Conservation (phyloP, 2,329 filamentous ascomycete genomes). For the Rutstroemia sp. region DNA sequence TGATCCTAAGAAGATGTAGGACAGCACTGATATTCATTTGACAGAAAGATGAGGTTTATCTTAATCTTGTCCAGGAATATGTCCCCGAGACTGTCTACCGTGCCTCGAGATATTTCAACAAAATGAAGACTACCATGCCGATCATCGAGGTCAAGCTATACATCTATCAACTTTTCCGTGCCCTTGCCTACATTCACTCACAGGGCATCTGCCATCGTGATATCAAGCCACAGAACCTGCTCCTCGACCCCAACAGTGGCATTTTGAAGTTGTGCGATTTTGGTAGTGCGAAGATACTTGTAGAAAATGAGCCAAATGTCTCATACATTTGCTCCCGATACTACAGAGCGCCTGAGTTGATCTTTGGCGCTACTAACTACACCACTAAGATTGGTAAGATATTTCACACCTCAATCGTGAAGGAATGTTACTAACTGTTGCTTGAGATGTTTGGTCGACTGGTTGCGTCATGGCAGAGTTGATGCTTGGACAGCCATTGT, state of each 20-base stretch:
- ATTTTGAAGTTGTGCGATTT: conserved; percentile 98
- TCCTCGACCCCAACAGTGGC: conserved; percentile 84
- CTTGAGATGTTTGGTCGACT: conserved; percentile 93
- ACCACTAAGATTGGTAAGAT: conserved; percentile 96
- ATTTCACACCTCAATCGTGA: conserved; percentile 9
- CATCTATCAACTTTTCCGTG: conserved; percentile 98
- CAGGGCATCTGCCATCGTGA: conserved; percentile 98
- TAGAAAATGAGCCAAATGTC: conserved; percentile 98
- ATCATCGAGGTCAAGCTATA: conserved; percentile 98
- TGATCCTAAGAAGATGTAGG: conserved; percentile 11
- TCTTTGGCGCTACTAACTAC: conserved; percentile 98
- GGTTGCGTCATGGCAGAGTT: conserved; percentile 99
- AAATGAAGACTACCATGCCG: conserved; percentile 99
- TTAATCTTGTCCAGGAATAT: conserved; percentile 96
- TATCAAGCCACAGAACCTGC: conserved; percentile 97
- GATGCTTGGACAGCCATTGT: conserved; percentile 96
- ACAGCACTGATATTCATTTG: conserved; percentile 12
- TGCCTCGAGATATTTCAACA: conserved; percentile 98
- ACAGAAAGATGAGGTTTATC: conserved; percentile 96
- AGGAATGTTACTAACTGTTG: conserved; percentile 14
- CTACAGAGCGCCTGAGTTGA: conserved; percentile 95
- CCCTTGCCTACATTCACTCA: conserved; percentile 96
- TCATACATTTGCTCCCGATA: conserved; percentile 99
- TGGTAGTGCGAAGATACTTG: conserved; percentile 95
- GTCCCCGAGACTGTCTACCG: conserved; percentile 98